Percentiles rank a stretch among this genome's conserved stretches.
phyloP scores from a whole-genome alignment of 805 yeast genomes.

The Cyberlindnera euphorbiiphila region DNA sequence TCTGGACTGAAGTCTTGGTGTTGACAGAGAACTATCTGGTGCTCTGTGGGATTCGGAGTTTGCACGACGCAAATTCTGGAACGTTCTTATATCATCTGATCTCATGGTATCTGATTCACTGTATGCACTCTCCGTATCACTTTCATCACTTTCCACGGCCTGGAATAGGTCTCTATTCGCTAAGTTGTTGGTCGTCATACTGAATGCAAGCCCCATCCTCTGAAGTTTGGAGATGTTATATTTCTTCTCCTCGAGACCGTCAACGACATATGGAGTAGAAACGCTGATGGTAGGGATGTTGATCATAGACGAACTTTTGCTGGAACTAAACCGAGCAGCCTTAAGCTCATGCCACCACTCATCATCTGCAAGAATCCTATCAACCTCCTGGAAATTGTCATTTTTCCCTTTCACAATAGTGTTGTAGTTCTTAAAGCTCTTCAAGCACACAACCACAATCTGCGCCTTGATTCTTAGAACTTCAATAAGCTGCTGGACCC shows the following conservation, averaged over 20 bases:
- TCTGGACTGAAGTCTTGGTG: background rate
- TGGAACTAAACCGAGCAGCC: constrained; percentile 45
- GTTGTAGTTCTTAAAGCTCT: constrained; percentile 58
- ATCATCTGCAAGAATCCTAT: constrained; percentile 49
- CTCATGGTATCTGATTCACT: constrained; percentile 18
- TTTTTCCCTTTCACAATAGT: constrained; percentile 69
- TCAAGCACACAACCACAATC: constrained; percentile 68
- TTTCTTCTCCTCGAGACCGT: constrained; percentile 27
- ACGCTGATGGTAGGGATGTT: constrained; percentile 34
- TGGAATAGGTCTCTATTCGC: constrained; percentile 30
- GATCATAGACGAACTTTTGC: constrained; percentile 20
- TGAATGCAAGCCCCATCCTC: constrained; percentile 71
- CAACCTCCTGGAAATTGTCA: constrained; percentile 43
- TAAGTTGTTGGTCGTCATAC: constrained; percentile 63
- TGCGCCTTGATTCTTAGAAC: constrained; percentile 84
- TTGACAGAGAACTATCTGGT: too few species aligned
- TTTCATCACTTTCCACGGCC: constrained; percentile 26
- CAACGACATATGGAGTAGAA: constrained; percentile 26
- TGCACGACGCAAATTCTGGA: constrained; percentile 10
- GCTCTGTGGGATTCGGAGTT: constrained; percentile 8
- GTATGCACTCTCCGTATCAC: constrained; percentile 27
- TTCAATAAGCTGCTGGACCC: constrained; percentile 62
- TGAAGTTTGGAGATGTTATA: constrained; percentile 59
- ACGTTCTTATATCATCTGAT: constrained; percentile 5
- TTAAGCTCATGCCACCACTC: constrained; percentile 83